Evolutionary conservation across 768 basidiomycete genomes (phyloP).

Genomic region (Tulasnella sp.): DNA sequence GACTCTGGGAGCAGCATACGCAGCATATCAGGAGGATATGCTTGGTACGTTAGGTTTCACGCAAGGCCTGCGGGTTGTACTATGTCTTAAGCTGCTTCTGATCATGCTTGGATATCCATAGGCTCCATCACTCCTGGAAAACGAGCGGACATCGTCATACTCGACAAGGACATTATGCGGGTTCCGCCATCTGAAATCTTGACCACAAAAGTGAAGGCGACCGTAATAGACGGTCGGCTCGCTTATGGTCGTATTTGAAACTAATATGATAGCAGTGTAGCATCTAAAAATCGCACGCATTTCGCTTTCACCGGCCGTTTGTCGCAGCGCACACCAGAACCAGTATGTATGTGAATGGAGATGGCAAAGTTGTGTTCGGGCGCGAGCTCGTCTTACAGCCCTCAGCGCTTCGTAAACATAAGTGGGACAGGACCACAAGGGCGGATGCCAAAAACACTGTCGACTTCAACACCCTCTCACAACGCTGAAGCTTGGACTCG

Average conservation of each 20-base stretch:
- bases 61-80: not conserved
- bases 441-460: not conserved
- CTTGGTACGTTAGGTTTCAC: not conserved
- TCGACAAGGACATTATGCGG: conserved; percentile 71
- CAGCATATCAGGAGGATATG: conserved; percentile 56
- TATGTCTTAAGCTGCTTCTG: not conserved
- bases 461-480: conserved; percentile 7
- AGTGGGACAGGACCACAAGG: not conserved
- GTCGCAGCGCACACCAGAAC: too few species aligned
- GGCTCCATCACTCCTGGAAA: conserved; percentile 72
- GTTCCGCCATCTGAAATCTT: conserved; percentile 52
- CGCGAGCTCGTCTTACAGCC: too few species aligned
- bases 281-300: too few species aligned
- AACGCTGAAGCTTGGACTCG: not conserved
- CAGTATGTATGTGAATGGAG: too few species aligned
- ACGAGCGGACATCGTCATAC: conserved; percentile 78
- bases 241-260: conserved; percentile 42
- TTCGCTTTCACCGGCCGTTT: too few species aligned
- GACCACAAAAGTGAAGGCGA: conserved; percentile 53
- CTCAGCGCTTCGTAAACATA: conserved; percentile 3
- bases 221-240: conserved; percentile 63
- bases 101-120: conserved; percentile 27
- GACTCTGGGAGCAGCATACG: conserved; percentile 84
- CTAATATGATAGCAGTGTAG: too few species aligned
- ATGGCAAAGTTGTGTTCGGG: too few species aligned